These are phyloP conservation scores for Plenodomus biglobosus DNA, from an alignment of 2,329 filamentous ascomycete genomes.

Conservation along the genomic window DNA sequence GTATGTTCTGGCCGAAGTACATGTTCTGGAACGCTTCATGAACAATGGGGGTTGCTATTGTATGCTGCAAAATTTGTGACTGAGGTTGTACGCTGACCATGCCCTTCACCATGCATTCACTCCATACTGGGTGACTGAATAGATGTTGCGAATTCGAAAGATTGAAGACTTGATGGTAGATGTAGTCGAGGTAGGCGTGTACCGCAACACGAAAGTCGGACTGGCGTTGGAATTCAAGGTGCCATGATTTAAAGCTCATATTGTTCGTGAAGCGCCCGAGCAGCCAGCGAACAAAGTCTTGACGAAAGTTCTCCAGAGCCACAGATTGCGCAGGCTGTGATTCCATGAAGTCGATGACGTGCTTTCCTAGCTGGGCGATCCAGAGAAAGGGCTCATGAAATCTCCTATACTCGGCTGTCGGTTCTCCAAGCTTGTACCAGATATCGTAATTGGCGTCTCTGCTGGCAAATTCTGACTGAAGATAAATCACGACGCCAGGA, in stretches of 20 bases:
- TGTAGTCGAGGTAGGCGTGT: conserved; percentile 61
- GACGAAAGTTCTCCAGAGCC: conserved; percentile 59
- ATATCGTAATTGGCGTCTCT: conserved; percentile 44
- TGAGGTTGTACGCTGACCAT: conserved; percentile 14
- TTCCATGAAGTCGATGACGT: conserved; percentile 67
- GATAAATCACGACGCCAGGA: conserved; percentile 61
- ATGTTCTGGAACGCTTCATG: conserved; percentile 65
- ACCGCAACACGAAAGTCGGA: conserved; percentile 66
- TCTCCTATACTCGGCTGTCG: conserved; percentile 61
- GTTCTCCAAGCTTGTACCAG: conserved; percentile 64
- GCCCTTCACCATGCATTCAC: conserved; percentile 45
- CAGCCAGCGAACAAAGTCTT: conserved; percentile 62
- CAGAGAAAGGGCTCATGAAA: conserved; percentile 68
- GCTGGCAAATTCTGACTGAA: conserved; percentile 55
- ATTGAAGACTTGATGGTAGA: conserved; percentile 65
- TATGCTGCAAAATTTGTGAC: conserved; percentile 43
- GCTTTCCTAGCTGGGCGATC: conserved; percentile 70
- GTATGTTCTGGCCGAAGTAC: conserved; percentile 59
- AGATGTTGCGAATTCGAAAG: conserved; percentile 45
- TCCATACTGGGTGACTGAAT: conserved; percentile 54
- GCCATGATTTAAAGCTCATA: conserved; percentile 58
- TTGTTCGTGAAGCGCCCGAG: conserved; percentile 47
- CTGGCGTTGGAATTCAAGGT: conserved; percentile 39
- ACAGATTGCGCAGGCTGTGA: conserved; percentile 40
- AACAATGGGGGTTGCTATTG: conserved; percentile 71